A percentile compares a stretch with the other conserved stretches of the same genome.
These are phyloP conservation scores for Lipomyces orientalis DNA, from an alignment of 805 yeast genomes.

Conservation along the genomic window DNA sequence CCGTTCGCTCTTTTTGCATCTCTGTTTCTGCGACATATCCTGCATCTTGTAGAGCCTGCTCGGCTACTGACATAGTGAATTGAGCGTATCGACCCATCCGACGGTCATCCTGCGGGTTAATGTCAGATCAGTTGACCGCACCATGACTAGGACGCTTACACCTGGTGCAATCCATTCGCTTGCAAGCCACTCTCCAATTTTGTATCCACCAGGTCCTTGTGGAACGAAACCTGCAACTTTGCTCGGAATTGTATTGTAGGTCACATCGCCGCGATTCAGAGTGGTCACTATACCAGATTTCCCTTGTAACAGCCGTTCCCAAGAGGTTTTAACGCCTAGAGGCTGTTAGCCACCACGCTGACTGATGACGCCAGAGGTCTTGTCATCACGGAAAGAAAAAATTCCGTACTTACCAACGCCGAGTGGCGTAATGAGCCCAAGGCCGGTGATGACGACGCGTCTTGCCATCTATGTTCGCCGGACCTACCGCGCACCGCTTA, in stretches of 20 bases:
- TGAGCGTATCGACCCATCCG: constrained; percentile 76
- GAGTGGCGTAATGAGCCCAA: constrained; percentile 85
- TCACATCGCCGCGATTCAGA: constrained; percentile 50
- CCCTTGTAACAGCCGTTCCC: constrained; percentile 46
- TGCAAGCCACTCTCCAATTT: constrained; percentile 59
- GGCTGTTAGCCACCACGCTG: not conserved
- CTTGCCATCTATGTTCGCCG: constrained; percentile 15
- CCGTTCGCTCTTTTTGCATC: constrained; percentile 42
- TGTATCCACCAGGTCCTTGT: constrained; percentile 46
- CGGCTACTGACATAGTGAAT: constrained; percentile 75
- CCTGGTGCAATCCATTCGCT: constrained; percentile 54
- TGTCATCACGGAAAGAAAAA: not conserved
- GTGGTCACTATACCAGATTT: constrained; percentile 48
- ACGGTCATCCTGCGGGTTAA: constrained; percentile 52
- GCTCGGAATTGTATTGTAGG: constrained; percentile 64
- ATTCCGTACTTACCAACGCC: constrained; percentile 67
- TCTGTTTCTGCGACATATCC: constrained; percentile 53
- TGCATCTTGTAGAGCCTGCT: constrained; percentile 78
- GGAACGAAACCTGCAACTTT: constrained; percentile 81
- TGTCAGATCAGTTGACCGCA: not conserved
- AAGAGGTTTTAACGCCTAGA: constrained; percentile 43
- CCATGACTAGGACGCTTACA: not conserved
- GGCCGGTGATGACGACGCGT: constrained; percentile 90
- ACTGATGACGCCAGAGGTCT: not conserved
- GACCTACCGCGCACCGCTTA: not conserved